Conservation (phyloP, 768 basidiomycete genomes). For the Mycena vulgaris region DNA sequence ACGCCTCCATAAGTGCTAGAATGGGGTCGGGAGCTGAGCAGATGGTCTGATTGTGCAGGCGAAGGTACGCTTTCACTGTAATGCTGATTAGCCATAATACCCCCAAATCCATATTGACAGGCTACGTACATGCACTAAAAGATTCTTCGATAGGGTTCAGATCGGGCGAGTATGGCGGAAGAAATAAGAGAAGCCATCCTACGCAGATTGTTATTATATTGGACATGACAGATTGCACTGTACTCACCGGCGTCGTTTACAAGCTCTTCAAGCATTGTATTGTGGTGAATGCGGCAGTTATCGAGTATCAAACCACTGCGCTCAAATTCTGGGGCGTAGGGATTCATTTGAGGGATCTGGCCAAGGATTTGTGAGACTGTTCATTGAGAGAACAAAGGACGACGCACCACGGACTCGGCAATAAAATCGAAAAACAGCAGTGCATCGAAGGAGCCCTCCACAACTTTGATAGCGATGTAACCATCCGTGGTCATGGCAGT, state of each 20-base stretch:
- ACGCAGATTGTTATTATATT: too few relatives aligned
- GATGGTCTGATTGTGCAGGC: not conserved
- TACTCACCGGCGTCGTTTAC: too few relatives aligned
- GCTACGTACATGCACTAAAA: not conserved
- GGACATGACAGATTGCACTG: too few relatives aligned
- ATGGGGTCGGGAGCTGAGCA: not conserved
- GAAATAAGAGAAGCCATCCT: not conserved
- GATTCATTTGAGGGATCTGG: conserved; percentile 6
- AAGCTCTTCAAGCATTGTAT: not conserved
- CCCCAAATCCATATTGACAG: not conserved
- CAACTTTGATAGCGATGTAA: not conserved
- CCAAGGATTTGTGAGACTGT: too few relatives aligned
- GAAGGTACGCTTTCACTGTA: not conserved
- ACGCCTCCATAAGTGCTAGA: not conserved
- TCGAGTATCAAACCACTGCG: not conserved
- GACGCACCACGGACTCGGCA: not conserved
- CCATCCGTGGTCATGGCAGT: not conserved
- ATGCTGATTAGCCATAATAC: not conserved
- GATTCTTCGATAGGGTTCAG: conserved; percentile 8
- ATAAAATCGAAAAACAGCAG: not conserved
- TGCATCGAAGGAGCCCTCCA: not conserved
- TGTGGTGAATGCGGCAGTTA: conserved; percentile 5
- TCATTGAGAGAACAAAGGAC: not conserved
- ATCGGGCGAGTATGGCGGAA: not conserved
- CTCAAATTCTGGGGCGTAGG: not conserved